Evolutionary conservation across 2,329 filamentous ascomycete species (phyloP).

Genomic region (Pseudogymnoascus sp.): DNA sequence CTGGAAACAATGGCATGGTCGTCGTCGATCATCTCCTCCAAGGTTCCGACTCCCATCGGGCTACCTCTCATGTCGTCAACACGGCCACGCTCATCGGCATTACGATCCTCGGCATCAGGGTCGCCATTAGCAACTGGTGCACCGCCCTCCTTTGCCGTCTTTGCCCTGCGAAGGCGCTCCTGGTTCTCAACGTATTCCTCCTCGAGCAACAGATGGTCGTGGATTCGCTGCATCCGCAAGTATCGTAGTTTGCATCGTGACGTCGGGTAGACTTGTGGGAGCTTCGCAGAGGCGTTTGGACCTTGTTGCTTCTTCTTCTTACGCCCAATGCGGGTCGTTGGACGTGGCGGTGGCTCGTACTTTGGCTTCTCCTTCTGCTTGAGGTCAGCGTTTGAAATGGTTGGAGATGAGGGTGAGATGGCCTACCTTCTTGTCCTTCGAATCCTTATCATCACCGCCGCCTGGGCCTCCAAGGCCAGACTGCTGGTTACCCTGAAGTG

Average conservation of each 20-base stretch:
- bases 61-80: slow-evolving; percentile 98
- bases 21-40: slow-evolving; percentile 98
- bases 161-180: slow-evolving; percentile 87
- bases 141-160: slow-evolving; percentile 65
- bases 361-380: slow-evolving; percentile 96
- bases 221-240: slow-evolving; percentile 95
- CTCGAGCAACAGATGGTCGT: slow-evolving; percentile 92
- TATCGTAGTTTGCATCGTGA: slow-evolving; percentile 96
- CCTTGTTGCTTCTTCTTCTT: slow-evolving; percentile 97
- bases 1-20: slow-evolving; percentile 98
- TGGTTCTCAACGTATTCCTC: slow-evolving; percentile 99
- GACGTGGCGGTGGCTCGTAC: slow-evolving; percentile 96
- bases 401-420: not conserved
- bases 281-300: slow-evolving; percentile 88
- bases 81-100: slow-evolving; percentile 87
- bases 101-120: slow-evolving; percentile 69
- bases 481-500: slow-evolving; percentile 36
- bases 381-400: slow-evolving; percentile 6
- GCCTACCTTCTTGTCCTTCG: slow-evolving; percentile 87
- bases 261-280: slow-evolving; percentile 88
- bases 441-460: slow-evolving; percentile 69
- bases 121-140: slow-evolving; percentile 55
- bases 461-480: slow-evolving; percentile 26
- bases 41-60: slow-evolving; percentile 94
- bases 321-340: slow-evolving; percentile 90